Conservation (phyloP, 1,139 yeast genomes). For the Lodderomyces metapsilosis region DNA sequence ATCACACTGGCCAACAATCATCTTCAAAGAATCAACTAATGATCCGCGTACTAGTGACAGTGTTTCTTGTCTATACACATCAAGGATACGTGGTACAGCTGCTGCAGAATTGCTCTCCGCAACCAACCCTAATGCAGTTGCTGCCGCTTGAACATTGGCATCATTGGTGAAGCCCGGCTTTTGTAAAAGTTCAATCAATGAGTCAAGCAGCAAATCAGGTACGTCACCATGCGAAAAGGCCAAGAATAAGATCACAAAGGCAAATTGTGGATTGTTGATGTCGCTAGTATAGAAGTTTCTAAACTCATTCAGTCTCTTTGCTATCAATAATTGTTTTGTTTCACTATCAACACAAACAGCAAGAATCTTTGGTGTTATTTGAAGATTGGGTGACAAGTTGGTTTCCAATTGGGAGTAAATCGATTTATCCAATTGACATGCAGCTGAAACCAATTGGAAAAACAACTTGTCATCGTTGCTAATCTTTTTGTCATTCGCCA, state of each 20-base stretch:
- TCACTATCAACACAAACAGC: constrained; percentile 41
- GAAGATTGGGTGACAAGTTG: constrained; percentile 18
- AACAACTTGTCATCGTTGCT: constrained; percentile 13
- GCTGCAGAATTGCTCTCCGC: constrained; percentile 13
- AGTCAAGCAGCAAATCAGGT: constrained; percentile 9
- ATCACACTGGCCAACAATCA: constrained; percentile 11
- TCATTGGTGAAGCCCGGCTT: constrained; percentile 27
- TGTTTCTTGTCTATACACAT: constrained; percentile 16
- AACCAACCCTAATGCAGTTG: constrained; percentile 54
- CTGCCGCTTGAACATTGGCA: constrained; percentile 43
- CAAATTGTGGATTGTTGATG: constrained; percentile 17
- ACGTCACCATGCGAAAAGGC: constrained; percentile 37
- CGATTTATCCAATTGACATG: constrained; percentile 8
- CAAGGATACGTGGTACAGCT: constrained; percentile 9
- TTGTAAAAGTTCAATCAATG: constrained; percentile 12
- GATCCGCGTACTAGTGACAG: constrained; percentile 8
- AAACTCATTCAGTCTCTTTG: constrained; percentile 29
- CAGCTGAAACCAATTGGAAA: constrained; percentile 13
- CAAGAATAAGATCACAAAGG: constrained; percentile 38
- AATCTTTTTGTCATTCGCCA: constrained; percentile 14
- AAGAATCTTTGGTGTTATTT: constrained; percentile 35
- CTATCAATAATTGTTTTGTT: constrained; percentile 27
- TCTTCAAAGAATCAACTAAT: constrained; percentile 37
- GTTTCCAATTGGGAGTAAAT: constrained; percentile 14
- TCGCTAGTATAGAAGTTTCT: constrained; percentile 22